These are phyloP conservation scores for Nannochloris sp. DNA, from an alignment of 139 green algal species.

Conservation along the genomic window DNA sequence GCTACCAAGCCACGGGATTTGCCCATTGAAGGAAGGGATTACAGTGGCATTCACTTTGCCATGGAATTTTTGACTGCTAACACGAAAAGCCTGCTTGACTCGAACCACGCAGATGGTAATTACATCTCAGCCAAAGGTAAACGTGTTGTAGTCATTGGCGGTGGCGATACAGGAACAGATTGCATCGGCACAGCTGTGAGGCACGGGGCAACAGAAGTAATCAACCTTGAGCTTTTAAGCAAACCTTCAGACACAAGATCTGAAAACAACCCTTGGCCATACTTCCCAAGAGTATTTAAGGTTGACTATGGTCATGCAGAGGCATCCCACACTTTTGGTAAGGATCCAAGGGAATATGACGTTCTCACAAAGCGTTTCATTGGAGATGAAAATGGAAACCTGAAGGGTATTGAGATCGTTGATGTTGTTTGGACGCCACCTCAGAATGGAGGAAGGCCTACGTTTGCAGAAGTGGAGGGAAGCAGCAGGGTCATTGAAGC, in stretches of 20 bases:
- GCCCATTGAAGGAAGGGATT: constrained; percentile 60
- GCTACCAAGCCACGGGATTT: constrained; percentile 88
- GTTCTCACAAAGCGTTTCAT: constrained; percentile 94
- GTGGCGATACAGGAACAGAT: constrained; percentile 94
- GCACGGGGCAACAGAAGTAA: constrained; percentile 65
- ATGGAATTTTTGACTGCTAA: constrained; percentile 96
- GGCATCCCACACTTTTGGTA: constrained; percentile 57
- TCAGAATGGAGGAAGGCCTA: constrained; percentile 29
- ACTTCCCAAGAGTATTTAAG: constrained; percentile 70
- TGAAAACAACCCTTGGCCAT: constrained; percentile 83
- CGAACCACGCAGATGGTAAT: constrained; percentile 60
- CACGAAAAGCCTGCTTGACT: constrained; percentile 87
- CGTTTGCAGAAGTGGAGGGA: constrained; percentile 66
- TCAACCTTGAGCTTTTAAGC: constrained; percentile 92
- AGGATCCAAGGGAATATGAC: constrained; percentile 82
- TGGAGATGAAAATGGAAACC: constrained; percentile 57
- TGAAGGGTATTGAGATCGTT: constrained; percentile 57
- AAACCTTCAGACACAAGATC: constrained; percentile 66
- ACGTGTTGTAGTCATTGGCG: constrained; percentile 93
- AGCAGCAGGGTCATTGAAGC: constrained; percentile 55
- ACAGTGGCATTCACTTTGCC: constrained; percentile 85
- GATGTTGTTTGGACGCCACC: constrained; percentile 36
- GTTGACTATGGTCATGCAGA: constrained; percentile 93
- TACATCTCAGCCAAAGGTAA: constrained; percentile 85
- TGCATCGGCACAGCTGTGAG: constrained; percentile 91